Evolutionary conservation across 345 rosid genomes (phyloP).

Genomic region (Citrus australasica): DNA sequence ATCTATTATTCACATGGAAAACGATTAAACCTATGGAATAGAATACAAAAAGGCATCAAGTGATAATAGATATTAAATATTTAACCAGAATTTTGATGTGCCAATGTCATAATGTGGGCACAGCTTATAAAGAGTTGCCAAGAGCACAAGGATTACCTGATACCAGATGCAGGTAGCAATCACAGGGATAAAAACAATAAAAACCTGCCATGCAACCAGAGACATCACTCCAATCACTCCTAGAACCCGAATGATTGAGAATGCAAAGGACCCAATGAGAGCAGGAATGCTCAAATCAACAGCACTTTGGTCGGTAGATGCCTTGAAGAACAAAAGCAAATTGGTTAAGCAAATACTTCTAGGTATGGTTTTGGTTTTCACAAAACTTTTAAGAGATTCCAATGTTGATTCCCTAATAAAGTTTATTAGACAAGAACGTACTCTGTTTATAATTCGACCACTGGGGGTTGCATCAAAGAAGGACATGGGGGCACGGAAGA

Average conservation of each 20-base stretch:
- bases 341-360: background rate
- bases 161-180: constrained; percentile 54
- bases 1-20: background rate
- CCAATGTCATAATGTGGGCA: background rate
- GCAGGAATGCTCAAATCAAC: constrained; percentile 51
- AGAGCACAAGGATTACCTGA: constrained; percentile 34
- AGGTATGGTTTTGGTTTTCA: background rate
- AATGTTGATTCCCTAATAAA: background rate
- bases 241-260: constrained; percentile 43
- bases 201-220: constrained; percentile 66
- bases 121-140: background rate
- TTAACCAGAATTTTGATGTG: background rate
- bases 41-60: background rate
- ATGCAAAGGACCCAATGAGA: constrained; percentile 43
- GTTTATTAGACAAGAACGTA: constrained; percentile 10
- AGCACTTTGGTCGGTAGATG: constrained; percentile 74
- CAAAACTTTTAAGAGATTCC: background rate
- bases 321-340: constrained; percentile 31
- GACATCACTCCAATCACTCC: constrained; percentile 62
- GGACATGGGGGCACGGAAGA: constrained; percentile 76
- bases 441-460: constrained; percentile 59
- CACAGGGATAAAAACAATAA: constrained; percentile 52
- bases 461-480: constrained; percentile 75
- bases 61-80: background rate
- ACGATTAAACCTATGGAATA: background rate